Conservation (phyloP, 1,284 basidiomycete genomes). For the Rhodotorula sp. region DNA sequence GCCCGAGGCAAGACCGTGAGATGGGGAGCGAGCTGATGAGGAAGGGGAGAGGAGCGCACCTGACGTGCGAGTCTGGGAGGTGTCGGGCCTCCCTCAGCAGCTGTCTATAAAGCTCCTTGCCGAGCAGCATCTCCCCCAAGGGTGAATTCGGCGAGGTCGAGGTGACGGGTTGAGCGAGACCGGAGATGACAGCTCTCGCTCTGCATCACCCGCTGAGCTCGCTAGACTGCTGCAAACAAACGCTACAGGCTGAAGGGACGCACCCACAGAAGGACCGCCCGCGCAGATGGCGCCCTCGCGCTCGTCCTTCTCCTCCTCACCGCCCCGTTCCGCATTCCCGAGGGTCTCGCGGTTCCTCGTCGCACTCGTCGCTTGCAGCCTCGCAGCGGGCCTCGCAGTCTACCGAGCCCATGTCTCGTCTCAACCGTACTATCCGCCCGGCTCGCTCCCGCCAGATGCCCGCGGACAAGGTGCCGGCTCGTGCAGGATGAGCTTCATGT, state of each 20-base stretch:
- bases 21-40: background rate
- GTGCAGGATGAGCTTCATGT: constrained; percentile 99
- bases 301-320: background rate
- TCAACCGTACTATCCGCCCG: constrained; percentile 30
- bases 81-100: constrained; percentile 10
- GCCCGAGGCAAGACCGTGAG: background rate
- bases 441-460: constrained; percentile 31
- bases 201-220: background rate
- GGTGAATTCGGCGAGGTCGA: background rate
- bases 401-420: constrained; percentile 11
- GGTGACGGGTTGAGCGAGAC: background rate
- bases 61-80: constrained; percentile 2
- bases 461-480: constrained; percentile 34
- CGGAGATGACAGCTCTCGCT: background rate
- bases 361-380: background rate
- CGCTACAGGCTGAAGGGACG: background rate
- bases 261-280: too few species aligned
- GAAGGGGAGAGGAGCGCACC: background rate
- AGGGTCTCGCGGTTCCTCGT: constrained; percentile 10
- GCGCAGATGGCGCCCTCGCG: background rate
- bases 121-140: constrained; percentile 7
- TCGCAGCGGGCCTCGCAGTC: constrained; percentile 2
- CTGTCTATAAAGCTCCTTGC: constrained; percentile 6
- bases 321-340: background rate
- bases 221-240: background rate